Evolutionary conservation across 1,139 yeast species (phyloP), one percentile per base, ranked within the genome.

Genomic region (Hyphopichia wangnamkhiaoensis): DNA sequence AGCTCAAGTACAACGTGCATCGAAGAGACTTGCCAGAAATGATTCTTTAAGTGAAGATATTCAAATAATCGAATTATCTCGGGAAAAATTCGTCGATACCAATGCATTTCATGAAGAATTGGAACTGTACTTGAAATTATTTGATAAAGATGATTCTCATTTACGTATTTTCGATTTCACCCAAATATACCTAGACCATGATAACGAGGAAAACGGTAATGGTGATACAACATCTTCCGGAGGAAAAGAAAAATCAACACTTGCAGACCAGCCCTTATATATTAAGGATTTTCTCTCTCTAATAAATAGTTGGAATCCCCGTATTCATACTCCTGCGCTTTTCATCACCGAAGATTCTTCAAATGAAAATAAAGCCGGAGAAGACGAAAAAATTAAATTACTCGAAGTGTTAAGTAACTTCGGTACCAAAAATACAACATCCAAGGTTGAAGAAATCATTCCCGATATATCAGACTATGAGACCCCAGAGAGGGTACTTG

Each of bases 341-440:
- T 43, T 50, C 15, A 33, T 40, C 7, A 48, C 51, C 15, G 56
- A 53, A 21, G 42, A 43, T 25, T 29, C 23, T 18, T 39, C 50
- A 19, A 38, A 47, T 10, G 13, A 20, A 8, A 38, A 44, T 1
- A 45, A 50, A 21, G 42, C 50, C 3, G 47, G 58, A 5, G 67
- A 65, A 8, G 61, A 59, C 33, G 75, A 70, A 37, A 63, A 63
- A 37, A 45, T 57, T 16, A 63, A 63, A 40, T 54, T 71, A 18
- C 47, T 72, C 3, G 76, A 70, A 26, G 71, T 71, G 0, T 58
- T 72, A 17, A 59, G 63, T 30, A 58, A 61, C 2, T 72, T 70
- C 42, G 73, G 72, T 10, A 50, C 49, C 35, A 45, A 51, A 33
- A 24, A 20, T 10, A 24, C 18, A 12, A 9, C 31, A 31, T 26